Evolutionary conservation across 345 rosid species (phyloP), one percentile per base, ranked within the genome.

Genomic region (Euphorbia lathyris): DNA sequence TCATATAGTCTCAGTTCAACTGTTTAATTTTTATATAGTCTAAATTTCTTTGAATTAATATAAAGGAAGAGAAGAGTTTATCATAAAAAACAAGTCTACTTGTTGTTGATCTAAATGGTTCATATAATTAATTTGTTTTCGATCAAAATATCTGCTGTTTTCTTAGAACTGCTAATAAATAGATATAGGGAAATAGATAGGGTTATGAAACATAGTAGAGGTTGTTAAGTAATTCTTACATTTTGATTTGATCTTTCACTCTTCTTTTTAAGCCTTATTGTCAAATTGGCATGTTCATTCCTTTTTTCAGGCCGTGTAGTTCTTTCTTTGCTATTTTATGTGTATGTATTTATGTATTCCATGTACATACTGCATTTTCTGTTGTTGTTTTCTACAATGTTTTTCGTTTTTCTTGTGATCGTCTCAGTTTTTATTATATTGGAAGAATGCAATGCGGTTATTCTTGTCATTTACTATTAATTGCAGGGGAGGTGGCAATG

Each of bases 401-500:
- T 69, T 3, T 69, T 40, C 16, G 4, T 40, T 58, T 48, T 45
- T 17, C 13, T 42, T 32, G 29, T 16, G 7, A 32, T 40, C 22
- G 8, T 68, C 38, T n/a, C 38, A 38, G 48, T 58, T 34, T 40
- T 26, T 29, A 36, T 7, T 26, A 27, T 20, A 29, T 36, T 67
- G 22, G 40, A 25, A 2, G 25, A 53, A 25, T 53, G 52, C 63
- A 51, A 9, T 50, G 30, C 23, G 32, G 36, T 42, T 56, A 25
- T 62, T 53, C 9, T 75, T 76, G 69, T 69, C 65, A 29, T 58
- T 52, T 69, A 47, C 58, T 60, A 63, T 72, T 30, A 22, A 40
- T 70, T 78, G 79, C 97, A 96, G 99, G 85, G 99, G 97, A 74
- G 77, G 79, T 78, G 97, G 97, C 63, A 77, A 85, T 72, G 76